Evolutionary conservation across 371 early-diverging fungal species (phyloP).

Genomic region (Nematocida displodere): DNA sequence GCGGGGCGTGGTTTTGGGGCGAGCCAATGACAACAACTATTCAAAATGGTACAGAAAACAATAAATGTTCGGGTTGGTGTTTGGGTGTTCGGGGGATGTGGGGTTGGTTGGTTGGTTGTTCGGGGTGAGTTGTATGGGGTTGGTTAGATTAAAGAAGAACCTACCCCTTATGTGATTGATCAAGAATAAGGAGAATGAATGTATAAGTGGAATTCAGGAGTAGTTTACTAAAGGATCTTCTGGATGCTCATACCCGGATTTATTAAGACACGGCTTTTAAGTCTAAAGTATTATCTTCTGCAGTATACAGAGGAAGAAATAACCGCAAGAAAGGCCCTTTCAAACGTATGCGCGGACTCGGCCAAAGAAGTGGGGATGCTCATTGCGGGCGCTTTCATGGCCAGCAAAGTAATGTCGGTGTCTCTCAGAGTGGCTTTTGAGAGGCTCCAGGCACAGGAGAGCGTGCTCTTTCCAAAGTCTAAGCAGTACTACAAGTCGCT

Average conservation of each 20-base stretch:
- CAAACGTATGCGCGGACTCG: slow-evolving; percentile 6
- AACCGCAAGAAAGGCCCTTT: slow-evolving; percentile 3
- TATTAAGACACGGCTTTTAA: too few relatives aligned
- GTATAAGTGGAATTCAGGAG: background rate
- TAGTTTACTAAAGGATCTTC: too few relatives aligned
- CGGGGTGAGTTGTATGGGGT: background rate
- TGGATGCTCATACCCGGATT: too few relatives aligned
- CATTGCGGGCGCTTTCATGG: slow-evolving; percentile 37
- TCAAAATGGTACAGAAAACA: background rate
- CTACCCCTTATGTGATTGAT: background rate
- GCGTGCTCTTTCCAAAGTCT: slow-evolving; percentile 1
- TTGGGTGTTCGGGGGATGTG: background rate
- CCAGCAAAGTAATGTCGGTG: background rate
- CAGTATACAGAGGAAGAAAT: slow-evolving; percentile 20
- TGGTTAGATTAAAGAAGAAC: background rate
- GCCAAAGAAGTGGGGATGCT: slow-evolving; percentile 38
- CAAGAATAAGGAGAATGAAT: background rate
- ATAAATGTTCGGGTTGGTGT: background rate
- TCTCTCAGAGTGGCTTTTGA: slow-evolving; percentile 19
- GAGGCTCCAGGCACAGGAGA: slow-evolving; percentile 11
- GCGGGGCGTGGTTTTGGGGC: too few relatives aligned
- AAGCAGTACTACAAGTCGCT: slow-evolving; percentile 40
- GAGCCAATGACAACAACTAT: background rate
- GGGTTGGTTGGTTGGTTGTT: background rate
- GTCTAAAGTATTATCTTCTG: slow-evolving; percentile 17